Evolutionary conservation across 2,329 filamentous ascomycete species (phyloP).

Genomic region (Verticillium tricorpus): DNA sequence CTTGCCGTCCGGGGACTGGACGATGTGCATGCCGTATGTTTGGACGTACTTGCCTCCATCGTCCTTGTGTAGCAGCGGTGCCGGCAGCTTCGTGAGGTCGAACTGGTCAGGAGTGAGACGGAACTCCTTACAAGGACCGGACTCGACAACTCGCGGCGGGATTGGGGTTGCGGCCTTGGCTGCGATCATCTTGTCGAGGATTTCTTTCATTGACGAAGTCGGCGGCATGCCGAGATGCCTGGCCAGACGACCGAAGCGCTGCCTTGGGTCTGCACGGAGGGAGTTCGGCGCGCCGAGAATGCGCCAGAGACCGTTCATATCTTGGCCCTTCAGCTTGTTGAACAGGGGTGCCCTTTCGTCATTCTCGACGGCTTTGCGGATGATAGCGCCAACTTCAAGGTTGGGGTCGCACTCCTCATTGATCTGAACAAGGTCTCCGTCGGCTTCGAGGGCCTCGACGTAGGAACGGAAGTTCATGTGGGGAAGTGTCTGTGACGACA

Average conservation of each 20-base stretch:
- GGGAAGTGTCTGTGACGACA: not conserved
- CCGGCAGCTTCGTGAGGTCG: conserved; percentile 36
- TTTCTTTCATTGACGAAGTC: conserved; percentile 28
- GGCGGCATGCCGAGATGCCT: conserved; percentile 34
- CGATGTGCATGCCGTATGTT: conserved; percentile 43
- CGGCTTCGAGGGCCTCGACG: conserved; percentile 29
- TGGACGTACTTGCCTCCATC: conserved; percentile 48
- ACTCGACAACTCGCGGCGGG: conserved; percentile 19
- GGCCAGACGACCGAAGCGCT: conserved; percentile 36
- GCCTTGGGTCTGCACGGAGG: conserved; percentile 23
- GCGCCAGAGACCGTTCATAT: conserved; percentile 38
- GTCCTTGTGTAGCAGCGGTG: conserved; percentile 34
- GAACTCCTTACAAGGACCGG: conserved; percentile 39
- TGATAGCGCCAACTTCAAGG: conserved; percentile 42
- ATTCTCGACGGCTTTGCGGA: conserved; percentile 37
- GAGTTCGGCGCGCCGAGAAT: conserved; percentile 40
- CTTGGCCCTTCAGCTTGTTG: conserved; percentile 42
- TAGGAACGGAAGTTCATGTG: not conserved
- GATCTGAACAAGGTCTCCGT: conserved; percentile 41
- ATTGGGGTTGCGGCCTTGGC: not conserved
- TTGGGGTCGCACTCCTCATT: conserved; percentile 36
- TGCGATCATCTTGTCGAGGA: conserved; percentile 35
- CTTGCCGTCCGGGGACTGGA: conserved; percentile 36
- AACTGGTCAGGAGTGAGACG: conserved; percentile 30
- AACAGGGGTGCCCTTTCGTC: conserved; percentile 44